Evolutionary conservation across 2,329 filamentous ascomycete species (phyloP).

Genomic region (Talaromyces sp.): DNA sequence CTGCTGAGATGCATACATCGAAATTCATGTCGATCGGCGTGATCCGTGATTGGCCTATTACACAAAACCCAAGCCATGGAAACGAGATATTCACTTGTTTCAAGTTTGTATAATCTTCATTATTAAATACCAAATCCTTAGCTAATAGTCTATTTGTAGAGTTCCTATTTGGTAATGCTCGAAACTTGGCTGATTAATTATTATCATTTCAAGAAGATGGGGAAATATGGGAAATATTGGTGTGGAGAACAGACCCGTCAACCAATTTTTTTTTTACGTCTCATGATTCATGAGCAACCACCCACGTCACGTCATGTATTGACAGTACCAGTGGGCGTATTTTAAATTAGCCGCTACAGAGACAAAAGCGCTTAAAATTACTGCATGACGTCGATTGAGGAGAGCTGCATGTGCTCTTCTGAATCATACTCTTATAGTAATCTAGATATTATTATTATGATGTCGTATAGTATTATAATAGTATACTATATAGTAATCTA

Average conservation of each 20-base stretch:
- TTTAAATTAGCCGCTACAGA: neutral
- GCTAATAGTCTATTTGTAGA: too few species aligned
- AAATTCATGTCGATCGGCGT: neutral
- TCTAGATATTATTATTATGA: neutral
- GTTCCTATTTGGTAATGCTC: neutral
- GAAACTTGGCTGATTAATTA: neutral
- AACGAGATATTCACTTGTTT: neutral
- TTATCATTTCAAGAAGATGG: neutral
- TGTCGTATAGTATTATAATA: neutral
- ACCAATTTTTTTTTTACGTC: neutral
- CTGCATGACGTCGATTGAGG: neutral
- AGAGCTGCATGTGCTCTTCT: neutral
- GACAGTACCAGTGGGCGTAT: neutral
- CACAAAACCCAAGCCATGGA: neutral
- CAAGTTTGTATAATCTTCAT: too few species aligned
- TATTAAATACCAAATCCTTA: too few species aligned
- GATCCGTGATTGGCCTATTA: neutral
- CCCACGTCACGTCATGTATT: neutral
- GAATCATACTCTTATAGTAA: neutral
- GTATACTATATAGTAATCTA: too few species aligned
- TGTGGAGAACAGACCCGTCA: neutral
- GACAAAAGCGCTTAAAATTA: neutral
- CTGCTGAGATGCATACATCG: neutral
- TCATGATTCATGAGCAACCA: neutral
- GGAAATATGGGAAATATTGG: too few species aligned